Evolutionary conservation across 345 rosid species (phyloP).

Genomic region (Eucalyptus urophylla): DNA sequence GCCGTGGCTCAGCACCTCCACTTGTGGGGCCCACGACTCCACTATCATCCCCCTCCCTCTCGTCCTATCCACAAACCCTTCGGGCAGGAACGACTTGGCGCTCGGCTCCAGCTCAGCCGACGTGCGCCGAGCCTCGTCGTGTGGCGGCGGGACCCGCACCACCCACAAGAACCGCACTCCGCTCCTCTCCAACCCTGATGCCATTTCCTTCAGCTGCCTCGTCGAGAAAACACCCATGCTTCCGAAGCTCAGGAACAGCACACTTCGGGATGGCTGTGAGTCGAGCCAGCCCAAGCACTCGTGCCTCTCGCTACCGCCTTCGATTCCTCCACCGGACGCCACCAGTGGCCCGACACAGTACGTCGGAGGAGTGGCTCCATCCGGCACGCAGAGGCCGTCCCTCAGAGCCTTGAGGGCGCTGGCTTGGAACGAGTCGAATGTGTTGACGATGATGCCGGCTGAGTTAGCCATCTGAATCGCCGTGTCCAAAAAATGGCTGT

Average conservation of each 20-base stretch:
- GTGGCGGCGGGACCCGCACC: constrained; percentile 10
- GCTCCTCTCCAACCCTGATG: constrained; percentile 23
- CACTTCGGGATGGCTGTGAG: constrained; percentile 14
- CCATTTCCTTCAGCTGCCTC: constrained; percentile 25
- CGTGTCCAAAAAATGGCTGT: not conserved
- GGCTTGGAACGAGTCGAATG: constrained; percentile 14
- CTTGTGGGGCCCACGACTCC: constrained; percentile 1
- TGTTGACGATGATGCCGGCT: constrained; percentile 15
- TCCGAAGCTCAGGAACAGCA: constrained; percentile 23
- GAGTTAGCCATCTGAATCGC: not conserved
- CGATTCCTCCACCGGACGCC: not conserved
- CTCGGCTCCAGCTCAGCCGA: not conserved
- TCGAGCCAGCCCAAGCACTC: constrained; percentile 24
- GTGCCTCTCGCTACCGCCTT: not conserved
- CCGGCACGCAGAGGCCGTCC: constrained; percentile 12
- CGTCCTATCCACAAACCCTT: constrained; percentile 21
- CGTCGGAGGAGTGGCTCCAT: constrained; percentile 4
- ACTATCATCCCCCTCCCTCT: not conserved
- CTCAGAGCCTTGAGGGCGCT: not conserved
- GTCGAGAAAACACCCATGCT: constrained; percentile 14
- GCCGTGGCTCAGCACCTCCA: not conserved
- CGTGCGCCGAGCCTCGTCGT: not conserved
- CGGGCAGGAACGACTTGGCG: constrained; percentile 10
- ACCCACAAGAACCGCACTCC: constrained; percentile 29
- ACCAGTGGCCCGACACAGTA: constrained; percentile 24